phyloP scores from a whole-genome alignment of 805 yeast genomes.

The Hanseniaspora meyeri region DNA sequence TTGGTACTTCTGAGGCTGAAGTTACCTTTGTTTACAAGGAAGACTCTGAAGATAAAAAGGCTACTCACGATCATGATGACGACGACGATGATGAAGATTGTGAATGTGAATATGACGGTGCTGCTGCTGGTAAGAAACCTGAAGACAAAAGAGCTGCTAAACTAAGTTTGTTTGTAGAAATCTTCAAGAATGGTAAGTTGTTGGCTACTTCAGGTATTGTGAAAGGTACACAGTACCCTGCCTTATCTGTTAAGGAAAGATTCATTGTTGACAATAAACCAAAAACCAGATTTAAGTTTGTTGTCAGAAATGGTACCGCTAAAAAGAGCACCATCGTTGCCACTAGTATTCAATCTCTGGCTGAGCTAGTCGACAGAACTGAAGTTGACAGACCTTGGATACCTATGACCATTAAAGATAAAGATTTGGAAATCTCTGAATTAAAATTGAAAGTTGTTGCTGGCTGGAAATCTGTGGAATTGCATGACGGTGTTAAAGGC shows the following conservation, averaged over 20 bases:
- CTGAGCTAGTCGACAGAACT: constrained; percentile 61
- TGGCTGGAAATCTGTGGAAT: constrained; percentile 75
- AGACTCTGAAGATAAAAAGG: neutral
- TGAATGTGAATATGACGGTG: constrained; percentile 9
- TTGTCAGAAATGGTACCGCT: constrained; percentile 51
- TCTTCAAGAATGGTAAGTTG: constrained; percentile 51
- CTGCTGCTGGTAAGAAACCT: constrained; percentile 1
- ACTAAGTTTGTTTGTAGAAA: constrained; percentile 55
- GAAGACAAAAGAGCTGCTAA: constrained; percentile 32
- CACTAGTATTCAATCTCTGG: constrained; percentile 45
- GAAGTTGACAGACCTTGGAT: constrained; percentile 72
- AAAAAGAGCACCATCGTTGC: constrained; percentile 38
- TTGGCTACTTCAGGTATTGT: constrained; percentile 43
- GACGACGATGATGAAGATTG: constrained; percentile 22
- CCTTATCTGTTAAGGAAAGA: constrained; percentile 53
- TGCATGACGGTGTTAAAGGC: constrained; percentile 41
- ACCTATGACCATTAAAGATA: constrained; percentile 33
- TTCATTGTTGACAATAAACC: constrained; percentile 61
- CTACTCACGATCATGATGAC: constrained; percentile 30
- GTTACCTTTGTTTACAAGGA: constrained; percentile 26
- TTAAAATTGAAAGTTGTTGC: constrained; percentile 65
- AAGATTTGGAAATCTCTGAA: constrained; percentile 34
- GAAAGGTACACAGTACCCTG: constrained; percentile 53
- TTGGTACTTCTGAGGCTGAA: constrained; percentile 33
- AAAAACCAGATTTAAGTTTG: constrained; percentile 52